Percentiles rank a stretch among this genome's conserved stretches.
These are phyloP conservation scores for Globisporangium rhizosaccharum DNA, from an alignment of 352 stramenopile species.

Conservation along the genomic window DNA sequence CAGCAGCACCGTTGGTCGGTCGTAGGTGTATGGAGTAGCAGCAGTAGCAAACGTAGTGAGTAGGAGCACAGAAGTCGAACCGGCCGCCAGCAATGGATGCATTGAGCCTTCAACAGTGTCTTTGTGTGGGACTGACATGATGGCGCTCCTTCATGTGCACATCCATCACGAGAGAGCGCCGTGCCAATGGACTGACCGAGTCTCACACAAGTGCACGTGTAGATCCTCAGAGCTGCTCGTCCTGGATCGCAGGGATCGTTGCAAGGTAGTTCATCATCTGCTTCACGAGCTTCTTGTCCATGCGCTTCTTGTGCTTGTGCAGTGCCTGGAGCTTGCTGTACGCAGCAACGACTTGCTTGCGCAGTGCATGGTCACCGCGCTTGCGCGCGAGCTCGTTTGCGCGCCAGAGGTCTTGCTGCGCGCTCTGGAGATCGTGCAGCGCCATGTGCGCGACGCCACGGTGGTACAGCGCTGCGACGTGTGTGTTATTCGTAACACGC, in stretches of 20 bases:
- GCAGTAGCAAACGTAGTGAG: neutral
- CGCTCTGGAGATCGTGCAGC: slow-evolving; percentile 48
- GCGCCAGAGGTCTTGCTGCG: slow-evolving; percentile 61
- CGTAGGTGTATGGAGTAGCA: neutral
- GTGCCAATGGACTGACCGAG: too few relatives aligned
- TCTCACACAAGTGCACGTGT: too few relatives aligned
- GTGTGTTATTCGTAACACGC: slow-evolving; percentile 27
- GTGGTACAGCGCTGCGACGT: slow-evolving; percentile 67
- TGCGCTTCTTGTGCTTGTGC: slow-evolving; percentile 68
- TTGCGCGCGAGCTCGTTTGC: slow-evolving; percentile 52
- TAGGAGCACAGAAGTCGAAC: neutral
- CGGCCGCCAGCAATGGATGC: neutral
- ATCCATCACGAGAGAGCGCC: too few relatives aligned
- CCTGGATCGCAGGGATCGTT: slow-evolving; percentile 54
- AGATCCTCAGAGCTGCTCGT: slow-evolving; percentile 10
- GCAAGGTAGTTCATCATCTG: slow-evolving; percentile 79
- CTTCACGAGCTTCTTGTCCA: slow-evolving; percentile 81
- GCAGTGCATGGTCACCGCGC: slow-evolving; percentile 30
- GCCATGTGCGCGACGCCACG: slow-evolving; percentile 63
- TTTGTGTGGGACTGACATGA: neutral
- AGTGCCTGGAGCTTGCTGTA: slow-evolving; percentile 74
- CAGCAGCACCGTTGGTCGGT: neutral
- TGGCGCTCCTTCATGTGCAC: neutral
- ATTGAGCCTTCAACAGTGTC: neutral
- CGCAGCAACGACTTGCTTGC: slow-evolving; percentile 44